phyloP scores from a whole-genome alignment of 306 rosid species.

The Dryas octopetala region DNA sequence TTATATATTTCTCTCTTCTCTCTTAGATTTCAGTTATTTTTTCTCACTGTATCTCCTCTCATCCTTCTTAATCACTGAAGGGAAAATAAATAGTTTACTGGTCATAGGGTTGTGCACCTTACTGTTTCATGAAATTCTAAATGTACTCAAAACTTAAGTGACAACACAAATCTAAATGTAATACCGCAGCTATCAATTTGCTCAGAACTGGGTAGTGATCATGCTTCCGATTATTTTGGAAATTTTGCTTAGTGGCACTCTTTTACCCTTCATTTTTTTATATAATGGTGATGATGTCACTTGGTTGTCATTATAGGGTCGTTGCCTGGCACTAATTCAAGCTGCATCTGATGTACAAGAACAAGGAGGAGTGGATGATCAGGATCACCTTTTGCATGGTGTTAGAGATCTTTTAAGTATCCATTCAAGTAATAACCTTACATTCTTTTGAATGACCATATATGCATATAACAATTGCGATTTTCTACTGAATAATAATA shows the following conservation, averaged over 20 bases:
- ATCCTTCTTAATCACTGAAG: neutral
- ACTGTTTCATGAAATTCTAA: neutral
- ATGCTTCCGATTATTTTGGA: neutral
- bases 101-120: neutral
- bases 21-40: neutral
- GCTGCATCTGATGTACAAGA: conserved; percentile 94
- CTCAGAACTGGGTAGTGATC: neutral
- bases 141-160: neutral
- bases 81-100: neutral
- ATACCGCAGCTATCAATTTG: neutral
- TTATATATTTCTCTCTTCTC: neutral
- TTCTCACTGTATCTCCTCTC: neutral
- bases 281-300: conserved; percentile 7
- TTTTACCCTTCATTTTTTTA: neutral
- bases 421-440: conserved; percentile 64
- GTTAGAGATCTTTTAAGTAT: conserved; percentile 92
- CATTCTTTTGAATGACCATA: conserved; percentile 14
- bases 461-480: conserved; percentile 19
- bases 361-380: conserved; percentile 96
- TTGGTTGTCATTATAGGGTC: conserved; percentile 51
- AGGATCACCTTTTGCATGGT: conserved; percentile 86
- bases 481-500: conserved; percentile 22
- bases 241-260: conserved; percentile 3
- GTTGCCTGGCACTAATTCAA: conserved; percentile 86
- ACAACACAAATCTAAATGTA: neutral